These are phyloP conservation scores for Leersia perrieri DNA, from an alignment of 176 grass and related monocot genomes.

Conservation along the genomic window DNA sequence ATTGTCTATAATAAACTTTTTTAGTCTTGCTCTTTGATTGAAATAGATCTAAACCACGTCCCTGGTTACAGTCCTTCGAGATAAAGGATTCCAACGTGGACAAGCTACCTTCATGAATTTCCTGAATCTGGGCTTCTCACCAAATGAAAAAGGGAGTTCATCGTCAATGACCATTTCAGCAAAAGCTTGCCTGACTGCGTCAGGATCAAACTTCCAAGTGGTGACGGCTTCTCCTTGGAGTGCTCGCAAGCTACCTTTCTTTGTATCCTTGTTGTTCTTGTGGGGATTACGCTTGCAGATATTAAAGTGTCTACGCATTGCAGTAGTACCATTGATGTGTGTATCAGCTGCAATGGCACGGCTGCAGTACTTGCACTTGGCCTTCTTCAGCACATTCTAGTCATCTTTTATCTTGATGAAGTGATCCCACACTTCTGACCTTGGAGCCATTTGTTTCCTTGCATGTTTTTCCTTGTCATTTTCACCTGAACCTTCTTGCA, in stretches of 20 bases:
- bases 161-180: constrained; percentile 9
- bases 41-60: not conserved
- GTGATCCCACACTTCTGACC: not conserved
- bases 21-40: not conserved
- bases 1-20: not conserved
- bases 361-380: not conserved
- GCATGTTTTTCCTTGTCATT: no score
- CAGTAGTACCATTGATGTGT: not conserved
- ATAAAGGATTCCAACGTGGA: not conserved
- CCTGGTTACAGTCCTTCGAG: not conserved
- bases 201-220: constrained; percentile 5
- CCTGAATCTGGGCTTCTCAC: not conserved
- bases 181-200: not conserved
- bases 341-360: not conserved
- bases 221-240: not conserved
- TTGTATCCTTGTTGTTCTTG: not conserved
- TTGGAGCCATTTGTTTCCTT: no score
- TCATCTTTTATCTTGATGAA: not conserved
- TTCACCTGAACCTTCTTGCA: no score
- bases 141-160: not conserved
- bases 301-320: not conserved
- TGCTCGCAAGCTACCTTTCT: not conserved
- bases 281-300: not conserved
- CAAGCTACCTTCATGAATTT: not conserved
- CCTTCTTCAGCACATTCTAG: not conserved